Conservation (phyloP, 1,284 basidiomycete genomes). For the Boletellus sp. region DNA sequence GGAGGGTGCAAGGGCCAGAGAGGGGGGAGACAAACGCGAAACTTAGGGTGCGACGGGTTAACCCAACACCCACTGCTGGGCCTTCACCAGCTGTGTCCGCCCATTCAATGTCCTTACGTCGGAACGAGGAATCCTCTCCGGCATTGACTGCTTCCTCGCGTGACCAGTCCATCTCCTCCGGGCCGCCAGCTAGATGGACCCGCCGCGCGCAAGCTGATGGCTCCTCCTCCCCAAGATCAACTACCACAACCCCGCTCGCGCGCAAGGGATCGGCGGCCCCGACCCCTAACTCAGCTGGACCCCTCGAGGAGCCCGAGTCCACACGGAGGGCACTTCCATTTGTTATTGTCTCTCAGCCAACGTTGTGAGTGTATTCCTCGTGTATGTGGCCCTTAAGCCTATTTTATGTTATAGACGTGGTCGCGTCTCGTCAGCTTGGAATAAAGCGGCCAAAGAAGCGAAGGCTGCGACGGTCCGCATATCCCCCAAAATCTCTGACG, state of each 20-base stretch:
- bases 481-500: conserved; percentile 45
- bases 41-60: conserved; percentile 22
- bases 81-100: conserved; percentile 6
- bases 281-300: conserved; percentile 14
- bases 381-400: conserved; percentile 1
- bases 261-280: conserved; percentile 7
- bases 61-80: conserved; percentile 4
- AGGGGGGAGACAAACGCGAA: conserved; percentile 23
- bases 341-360: conserved; percentile 20
- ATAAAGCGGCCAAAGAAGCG: conserved; percentile 31
- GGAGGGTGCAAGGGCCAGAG: conserved; percentile 27
- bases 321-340: conserved; percentile 10
- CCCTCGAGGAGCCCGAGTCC: conserved; percentile 7
- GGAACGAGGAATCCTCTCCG: conserved; percentile 18
- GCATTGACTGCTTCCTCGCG: conserved; percentile 8
- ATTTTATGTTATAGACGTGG: conserved; percentile 21
- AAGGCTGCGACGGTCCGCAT: conserved; percentile 46
- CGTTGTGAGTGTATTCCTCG: conserved; percentile 21
- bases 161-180: conserved; percentile 16
- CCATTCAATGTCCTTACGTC: conserved; percentile 5
- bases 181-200: conserved; percentile 11
- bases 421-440: conserved; percentile 41
- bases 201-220: conserved; percentile 6
- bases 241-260: not conserved
- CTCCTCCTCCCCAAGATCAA: conserved; percentile 8